Evolutionary conservation across 768 basidiomycete genomes (phyloP).

Genomic region (Agaricus subrufescens): DNA sequence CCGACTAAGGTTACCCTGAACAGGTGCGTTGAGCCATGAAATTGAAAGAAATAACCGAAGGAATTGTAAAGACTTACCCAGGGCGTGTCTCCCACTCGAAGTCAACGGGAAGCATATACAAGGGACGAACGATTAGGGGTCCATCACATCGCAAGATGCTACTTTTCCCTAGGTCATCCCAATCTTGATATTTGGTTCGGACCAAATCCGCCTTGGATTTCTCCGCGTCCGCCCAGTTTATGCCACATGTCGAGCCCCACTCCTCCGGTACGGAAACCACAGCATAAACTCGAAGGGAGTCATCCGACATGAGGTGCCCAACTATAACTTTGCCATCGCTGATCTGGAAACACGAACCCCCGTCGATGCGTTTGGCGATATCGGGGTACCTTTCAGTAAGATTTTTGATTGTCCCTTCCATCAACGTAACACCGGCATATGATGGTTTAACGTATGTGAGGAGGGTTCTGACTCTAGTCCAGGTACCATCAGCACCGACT

Average conservation of each 20-base stretch:
- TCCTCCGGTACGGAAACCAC: constrained; percentile 6
- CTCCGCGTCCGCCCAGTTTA: constrained; percentile 6
- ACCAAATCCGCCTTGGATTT: background rate
- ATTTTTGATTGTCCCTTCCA: constrained; percentile 14
- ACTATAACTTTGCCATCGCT: constrained; percentile 20
- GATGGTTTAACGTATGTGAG: constrained; percentile 22
- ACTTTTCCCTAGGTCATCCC: background rate
- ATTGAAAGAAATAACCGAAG: background rate
- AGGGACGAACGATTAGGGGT: constrained; percentile 3
- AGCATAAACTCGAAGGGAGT: constrained; percentile 9
- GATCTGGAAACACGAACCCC: constrained; percentile 22
- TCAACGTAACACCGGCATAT: constrained; percentile 25
- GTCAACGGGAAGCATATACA: constrained; percentile 11
- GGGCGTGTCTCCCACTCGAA: constrained; percentile 7
- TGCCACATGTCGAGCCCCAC: constrained; percentile 10
- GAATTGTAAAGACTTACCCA: background rate
- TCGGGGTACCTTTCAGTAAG: constrained; percentile 17
- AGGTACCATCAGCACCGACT: constrained; percentile 30
- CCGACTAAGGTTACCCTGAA: constrained; percentile 17
- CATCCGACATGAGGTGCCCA: constrained; percentile 25
- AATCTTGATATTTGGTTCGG: background rate
- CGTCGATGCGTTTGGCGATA: constrained; percentile 19
- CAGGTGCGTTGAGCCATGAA: background rate
- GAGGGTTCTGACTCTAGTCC: constrained; percentile 31
- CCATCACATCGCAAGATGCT: constrained; percentile 6